A percentile compares a stretch with the other conserved stretches of the same genome.
Evolutionary conservation across 2,329 filamentous ascomycete species (phyloP).

Genomic region (Monilinia aucupariae): DNA sequence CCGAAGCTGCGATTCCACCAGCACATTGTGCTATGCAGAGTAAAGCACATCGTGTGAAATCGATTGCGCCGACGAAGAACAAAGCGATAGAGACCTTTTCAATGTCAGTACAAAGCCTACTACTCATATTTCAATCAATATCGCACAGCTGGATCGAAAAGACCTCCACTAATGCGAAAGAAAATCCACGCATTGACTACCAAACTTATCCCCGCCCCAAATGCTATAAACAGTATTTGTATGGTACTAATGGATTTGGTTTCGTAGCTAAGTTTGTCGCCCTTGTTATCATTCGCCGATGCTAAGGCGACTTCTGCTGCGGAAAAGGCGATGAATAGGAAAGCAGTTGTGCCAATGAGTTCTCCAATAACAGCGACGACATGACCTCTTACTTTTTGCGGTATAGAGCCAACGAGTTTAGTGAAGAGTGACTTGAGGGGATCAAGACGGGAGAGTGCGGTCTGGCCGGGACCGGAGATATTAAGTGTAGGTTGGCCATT

Average conservation of each 20-base stretch:
- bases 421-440: constrained; percentile 24
- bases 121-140: not conserved
- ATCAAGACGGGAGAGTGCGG: constrained; percentile 21
- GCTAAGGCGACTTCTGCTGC: constrained; percentile 27
- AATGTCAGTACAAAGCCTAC: not conserved
- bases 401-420: constrained; percentile 22
- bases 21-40: constrained; percentile 35
- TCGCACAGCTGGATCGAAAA: constrained; percentile 46
- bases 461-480: constrained; percentile 19
- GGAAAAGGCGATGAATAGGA: constrained; percentile 34
- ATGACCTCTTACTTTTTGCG: constrained; percentile 37
- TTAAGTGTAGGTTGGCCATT: constrained; percentile 21
- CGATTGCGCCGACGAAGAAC: constrained; percentile 37
- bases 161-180: constrained; percentile 46
- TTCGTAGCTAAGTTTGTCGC: constrained; percentile 11
- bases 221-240: constrained; percentile 26
- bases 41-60: constrained; percentile 32
- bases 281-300: constrained; percentile 29
- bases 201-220: constrained; percentile 32
- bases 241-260: constrained; percentile 27
- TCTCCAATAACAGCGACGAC: constrained; percentile 44
- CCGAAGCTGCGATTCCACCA: constrained; percentile 38
- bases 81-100: constrained; percentile 37
- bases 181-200: constrained; percentile 50
- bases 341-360: constrained; percentile 46